These are phyloP conservation scores for Trametes polyzona DNA, from an alignment of 1,284 basidiomycete genomes.

Conservation along the genomic window DNA sequence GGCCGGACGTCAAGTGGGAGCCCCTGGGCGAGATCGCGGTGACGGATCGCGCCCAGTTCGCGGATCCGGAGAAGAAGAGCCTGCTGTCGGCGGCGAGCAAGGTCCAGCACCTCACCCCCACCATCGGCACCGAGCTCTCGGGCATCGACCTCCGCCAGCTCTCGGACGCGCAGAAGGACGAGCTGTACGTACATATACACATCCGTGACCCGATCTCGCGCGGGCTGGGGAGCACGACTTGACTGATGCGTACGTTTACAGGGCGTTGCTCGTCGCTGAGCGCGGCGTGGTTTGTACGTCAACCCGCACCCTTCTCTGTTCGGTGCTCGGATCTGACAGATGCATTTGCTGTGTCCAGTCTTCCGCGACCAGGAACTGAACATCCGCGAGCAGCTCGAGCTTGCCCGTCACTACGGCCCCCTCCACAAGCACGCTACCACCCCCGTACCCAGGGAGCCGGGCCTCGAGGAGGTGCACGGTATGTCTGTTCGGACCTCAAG, in stretches of 20 bases:
- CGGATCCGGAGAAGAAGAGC: conserved; percentile 62
- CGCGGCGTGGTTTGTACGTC: conserved; percentile 69
- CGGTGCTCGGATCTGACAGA: conserved; percentile 14
- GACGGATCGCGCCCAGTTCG: conserved; percentile 63
- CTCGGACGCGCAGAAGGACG: conserved; percentile 64
- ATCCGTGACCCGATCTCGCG: conserved; percentile 4
- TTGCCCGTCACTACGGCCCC: conserved; percentile 76
- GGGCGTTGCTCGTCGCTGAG: conserved; percentile 70
- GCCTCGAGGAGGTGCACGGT: conserved; percentile 82
- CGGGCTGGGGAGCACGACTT: not conserved
- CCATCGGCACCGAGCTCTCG: conserved; percentile 65
- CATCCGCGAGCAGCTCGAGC: conserved; percentile 72
- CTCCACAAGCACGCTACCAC: conserved; percentile 86
- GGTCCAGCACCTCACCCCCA: conserved; percentile 63
- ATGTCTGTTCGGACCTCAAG: conserved; percentile 27
- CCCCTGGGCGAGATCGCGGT: conserved; percentile 63
- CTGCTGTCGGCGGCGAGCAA: conserved; percentile 61
- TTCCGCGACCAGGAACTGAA: conserved; percentile 74
- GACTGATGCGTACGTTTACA: conserved; percentile 30
- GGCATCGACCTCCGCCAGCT: conserved; percentile 69
- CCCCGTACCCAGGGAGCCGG: conserved; percentile 68
- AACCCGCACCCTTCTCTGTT: not conserved
- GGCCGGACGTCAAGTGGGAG: conserved; percentile 66
- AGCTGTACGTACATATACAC: conserved; percentile 49
- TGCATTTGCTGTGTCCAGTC: conserved; percentile 47